Conservation (phyloP, 441 rosid species). For the Adansonia gregorii region DNA sequence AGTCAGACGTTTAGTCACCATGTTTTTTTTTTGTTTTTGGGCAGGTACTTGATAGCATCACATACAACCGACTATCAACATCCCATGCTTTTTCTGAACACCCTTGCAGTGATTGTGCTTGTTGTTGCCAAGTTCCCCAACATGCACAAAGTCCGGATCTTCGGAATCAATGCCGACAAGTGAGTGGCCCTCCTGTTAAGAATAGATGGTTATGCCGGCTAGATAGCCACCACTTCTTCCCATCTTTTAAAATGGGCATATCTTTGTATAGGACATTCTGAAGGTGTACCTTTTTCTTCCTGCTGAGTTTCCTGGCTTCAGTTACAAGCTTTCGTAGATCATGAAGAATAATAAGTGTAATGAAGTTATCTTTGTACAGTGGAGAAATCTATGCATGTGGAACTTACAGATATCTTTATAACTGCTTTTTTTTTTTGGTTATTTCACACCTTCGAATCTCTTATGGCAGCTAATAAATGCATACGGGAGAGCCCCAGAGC, state of each 20-base stretch:
- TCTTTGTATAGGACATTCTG: constrained; percentile 37
- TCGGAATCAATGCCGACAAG: constrained; percentile 81
- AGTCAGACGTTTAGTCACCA: neutral
- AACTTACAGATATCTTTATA: constrained; percentile 4
- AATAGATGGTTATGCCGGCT: constrained; percentile 22
- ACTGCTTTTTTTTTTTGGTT: neutral
- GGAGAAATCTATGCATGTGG: constrained; percentile 32
- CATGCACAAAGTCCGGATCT: constrained; percentile 97
- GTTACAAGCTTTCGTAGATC: constrained; percentile 21
- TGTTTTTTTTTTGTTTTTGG: neutral
- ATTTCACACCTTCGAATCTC: neutral
- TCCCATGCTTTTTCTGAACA: constrained; percentile 87
- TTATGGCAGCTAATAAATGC: neutral
- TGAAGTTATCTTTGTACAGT: constrained; percentile 42
- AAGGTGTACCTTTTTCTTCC: constrained; percentile 29
- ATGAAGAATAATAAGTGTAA: constrained; percentile 31
- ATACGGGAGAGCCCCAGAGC: neutral
- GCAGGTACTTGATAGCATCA: constrained; percentile 91
- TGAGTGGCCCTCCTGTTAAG: constrained; percentile 35
- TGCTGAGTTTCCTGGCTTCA: constrained; percentile 25
- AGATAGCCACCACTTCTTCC: constrained; percentile 27
- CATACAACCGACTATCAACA: constrained; percentile 92
- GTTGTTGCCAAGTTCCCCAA: constrained; percentile 96
- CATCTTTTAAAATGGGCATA: constrained; percentile 26
- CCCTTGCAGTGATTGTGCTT: constrained; percentile 74